Percentiles rank a stretch among this genome's conserved stretches.
Conservation (phyloP, 2,329 filamentous ascomycete species). For the Fusarium cicatricum region DNA sequence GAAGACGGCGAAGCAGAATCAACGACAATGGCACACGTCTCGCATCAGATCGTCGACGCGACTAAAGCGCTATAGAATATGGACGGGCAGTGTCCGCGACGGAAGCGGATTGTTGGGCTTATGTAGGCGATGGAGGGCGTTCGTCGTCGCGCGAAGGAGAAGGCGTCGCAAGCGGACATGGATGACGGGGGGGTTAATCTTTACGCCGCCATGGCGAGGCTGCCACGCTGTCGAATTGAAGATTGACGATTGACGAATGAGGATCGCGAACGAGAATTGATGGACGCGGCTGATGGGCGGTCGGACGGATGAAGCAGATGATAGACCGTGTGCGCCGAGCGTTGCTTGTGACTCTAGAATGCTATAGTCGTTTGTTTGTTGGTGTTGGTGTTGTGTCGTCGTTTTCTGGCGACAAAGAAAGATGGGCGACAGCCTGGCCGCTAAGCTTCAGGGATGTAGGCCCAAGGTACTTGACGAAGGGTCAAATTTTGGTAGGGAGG, state of each 20-base stretch:
- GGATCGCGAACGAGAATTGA: conserved; percentile 17
- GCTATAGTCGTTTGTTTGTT: conserved; percentile 25
- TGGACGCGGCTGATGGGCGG: conserved; percentile 6
- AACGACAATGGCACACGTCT: conserved; percentile 27
- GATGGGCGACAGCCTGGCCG: conserved; percentile 35
- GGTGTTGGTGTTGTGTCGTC: conserved; percentile 33
- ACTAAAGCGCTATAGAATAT: conserved; percentile 17
- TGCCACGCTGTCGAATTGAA: conserved; percentile 39
- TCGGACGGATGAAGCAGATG: conserved; percentile 9
- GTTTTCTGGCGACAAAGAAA: conserved; percentile 39
- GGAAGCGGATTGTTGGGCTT: neutral
- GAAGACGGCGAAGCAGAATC: conserved; percentile 33
- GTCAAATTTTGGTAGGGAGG: conserved; percentile 29
- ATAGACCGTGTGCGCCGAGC: conserved; percentile 22
- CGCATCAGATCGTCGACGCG: conserved; percentile 34
- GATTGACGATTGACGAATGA: conserved; percentile 34
- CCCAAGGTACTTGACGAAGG: conserved; percentile 19
- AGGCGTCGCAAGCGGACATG: conserved; percentile 42
- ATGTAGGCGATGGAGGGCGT: conserved; percentile 27
- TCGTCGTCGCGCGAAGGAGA: conserved; percentile 39
- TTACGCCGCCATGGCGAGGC: conserved; percentile 44
- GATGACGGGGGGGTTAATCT: conserved; percentile 39
- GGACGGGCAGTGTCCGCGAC: conserved; percentile 9
- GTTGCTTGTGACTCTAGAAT: conserved; percentile 25
- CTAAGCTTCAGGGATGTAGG: conserved; percentile 33